phyloP scores from a whole-genome alignment of 2,329 filamentous ascomycete species.

The Aspergillus fijiensis region DNA sequence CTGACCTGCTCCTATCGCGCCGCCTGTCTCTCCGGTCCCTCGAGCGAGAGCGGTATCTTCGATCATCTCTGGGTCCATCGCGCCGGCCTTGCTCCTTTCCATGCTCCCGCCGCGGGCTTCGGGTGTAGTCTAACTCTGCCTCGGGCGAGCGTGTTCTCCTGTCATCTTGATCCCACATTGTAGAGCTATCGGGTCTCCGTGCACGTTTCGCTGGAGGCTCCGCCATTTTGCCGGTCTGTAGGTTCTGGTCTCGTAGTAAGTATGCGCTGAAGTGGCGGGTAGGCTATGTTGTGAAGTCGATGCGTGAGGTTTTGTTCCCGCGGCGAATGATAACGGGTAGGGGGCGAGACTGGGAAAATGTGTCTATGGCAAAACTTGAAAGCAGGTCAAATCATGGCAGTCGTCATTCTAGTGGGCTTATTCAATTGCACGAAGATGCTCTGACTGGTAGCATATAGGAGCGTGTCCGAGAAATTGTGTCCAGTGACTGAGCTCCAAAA shows the following conservation, averaged over 20 bases:
- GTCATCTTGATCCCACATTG: conserved; percentile 58
- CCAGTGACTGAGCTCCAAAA: conserved; percentile 3
- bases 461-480: background rate
- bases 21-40: conserved; percentile 42
- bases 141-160: conserved; percentile 29
- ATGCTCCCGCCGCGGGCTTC: conserved; percentile 37
- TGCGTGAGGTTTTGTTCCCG: background rate
- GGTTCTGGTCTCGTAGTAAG: background rate
- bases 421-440: background rate
- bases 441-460: background rate
- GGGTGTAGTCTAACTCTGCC: conserved; percentile 33
- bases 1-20: conserved; percentile 46
- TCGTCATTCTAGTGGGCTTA: background rate
- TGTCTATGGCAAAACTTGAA: background rate
- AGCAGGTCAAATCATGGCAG: background rate
- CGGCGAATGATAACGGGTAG: background rate
- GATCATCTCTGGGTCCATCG: conserved; percentile 40
- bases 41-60: conserved; percentile 41
- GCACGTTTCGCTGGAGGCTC: conserved; percentile 55
- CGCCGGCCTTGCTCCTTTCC: conserved; percentile 39
- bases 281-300: background rate
- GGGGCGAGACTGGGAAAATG: background rate
- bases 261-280: background rate
- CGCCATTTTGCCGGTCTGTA: conserved; percentile 43
- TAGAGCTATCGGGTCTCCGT: conserved; percentile 57